Base-by-base conservation (phyloP, 768 basidiomycete species). In the Ramaria rubella region DNA sequence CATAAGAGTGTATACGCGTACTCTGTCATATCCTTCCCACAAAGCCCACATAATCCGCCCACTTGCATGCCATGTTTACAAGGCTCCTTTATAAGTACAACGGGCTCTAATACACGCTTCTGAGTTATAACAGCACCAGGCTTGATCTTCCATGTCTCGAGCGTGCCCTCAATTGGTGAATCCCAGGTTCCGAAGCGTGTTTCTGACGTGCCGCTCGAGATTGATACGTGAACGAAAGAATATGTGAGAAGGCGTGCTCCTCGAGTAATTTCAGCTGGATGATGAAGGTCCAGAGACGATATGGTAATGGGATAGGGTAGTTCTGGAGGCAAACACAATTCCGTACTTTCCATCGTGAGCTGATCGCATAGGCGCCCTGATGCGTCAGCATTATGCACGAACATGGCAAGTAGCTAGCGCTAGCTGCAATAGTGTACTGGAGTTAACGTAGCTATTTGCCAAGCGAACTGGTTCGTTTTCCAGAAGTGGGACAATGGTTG, bases 61-160 rank as follows among this genome's bases (percentile, higher is more conserved):
- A 95, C 75, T 68, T 97, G 94, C 63, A 95, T 85, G 58, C 90
- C 90, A 71, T 99, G 95, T 57, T 91, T 93, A 74, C 95, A 99
- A n/a, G 93, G 90, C 70, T 97, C 94, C 45, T 81, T 72, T 60
- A 97, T 74, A 34, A 80, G 70, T 23, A 93, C 74, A 57, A 81
- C 82, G 3, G 84, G 77, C 43, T 81, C 80, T 58, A 75, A 80
- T 11, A 87, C 85, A 63, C 72, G 77, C 52, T 78, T 75, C 36
- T 72, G 68, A 15, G 84, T 77, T 48, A 92, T 73, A 52, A 81
- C 75, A 62, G 90, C 87, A 58, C 86, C 86, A 2, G 74, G 67
- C 34, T 75, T 79, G 60, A 90, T 68, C 51, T 76, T 77, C 94
- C 94, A 97, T 15, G 71, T 68, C 40, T 81, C 76, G 34, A 97